These are phyloP conservation scores for Cladorrhinum sp. DNA, from an alignment of 2,329 filamentous ascomycete genomes.

Conservation along the genomic window DNA sequence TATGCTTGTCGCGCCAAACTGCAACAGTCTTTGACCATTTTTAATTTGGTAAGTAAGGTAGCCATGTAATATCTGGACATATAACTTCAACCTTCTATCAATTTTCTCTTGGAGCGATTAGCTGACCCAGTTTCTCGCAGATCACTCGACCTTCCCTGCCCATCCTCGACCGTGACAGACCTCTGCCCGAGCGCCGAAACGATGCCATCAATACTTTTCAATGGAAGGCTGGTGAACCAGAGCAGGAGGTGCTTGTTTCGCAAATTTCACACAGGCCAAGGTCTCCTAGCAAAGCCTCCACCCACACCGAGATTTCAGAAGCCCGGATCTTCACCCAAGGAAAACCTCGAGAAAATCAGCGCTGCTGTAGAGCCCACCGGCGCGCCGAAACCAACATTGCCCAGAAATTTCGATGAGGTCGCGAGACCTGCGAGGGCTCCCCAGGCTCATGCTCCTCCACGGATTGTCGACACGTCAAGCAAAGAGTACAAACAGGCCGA, in stretches of 20 bases:
- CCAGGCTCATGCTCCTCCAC: conserved; percentile 2
- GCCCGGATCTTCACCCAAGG: neutral
- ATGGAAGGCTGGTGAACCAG: neutral
- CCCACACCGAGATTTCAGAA: neutral
- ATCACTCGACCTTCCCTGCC: too few species aligned
- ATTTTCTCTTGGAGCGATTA: too few species aligned
- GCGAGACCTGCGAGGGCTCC: neutral
- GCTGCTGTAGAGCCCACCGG: neutral
- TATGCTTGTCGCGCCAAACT: neutral
- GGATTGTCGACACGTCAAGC: conserved; percentile 33
- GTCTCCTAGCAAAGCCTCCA: neutral
- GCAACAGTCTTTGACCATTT: too few species aligned
- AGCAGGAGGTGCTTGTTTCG: neutral
- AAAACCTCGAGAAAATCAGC: neutral
- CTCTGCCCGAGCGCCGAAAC: neutral
- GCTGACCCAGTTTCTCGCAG: too few species aligned
- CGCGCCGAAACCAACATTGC: neutral
- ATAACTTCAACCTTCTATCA: too few species aligned
- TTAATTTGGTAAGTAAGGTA: too few species aligned
- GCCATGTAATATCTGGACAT: too few species aligned
- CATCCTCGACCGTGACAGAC: too few species aligned
- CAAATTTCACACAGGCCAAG: neutral
- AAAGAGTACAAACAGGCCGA: conserved; percentile 44
- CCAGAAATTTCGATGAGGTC: neutral
- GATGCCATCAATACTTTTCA: neutral